phyloP scores from a whole-genome alignment of 164 flowering plant genomes.

The Aristolochia contorta region DNA sequence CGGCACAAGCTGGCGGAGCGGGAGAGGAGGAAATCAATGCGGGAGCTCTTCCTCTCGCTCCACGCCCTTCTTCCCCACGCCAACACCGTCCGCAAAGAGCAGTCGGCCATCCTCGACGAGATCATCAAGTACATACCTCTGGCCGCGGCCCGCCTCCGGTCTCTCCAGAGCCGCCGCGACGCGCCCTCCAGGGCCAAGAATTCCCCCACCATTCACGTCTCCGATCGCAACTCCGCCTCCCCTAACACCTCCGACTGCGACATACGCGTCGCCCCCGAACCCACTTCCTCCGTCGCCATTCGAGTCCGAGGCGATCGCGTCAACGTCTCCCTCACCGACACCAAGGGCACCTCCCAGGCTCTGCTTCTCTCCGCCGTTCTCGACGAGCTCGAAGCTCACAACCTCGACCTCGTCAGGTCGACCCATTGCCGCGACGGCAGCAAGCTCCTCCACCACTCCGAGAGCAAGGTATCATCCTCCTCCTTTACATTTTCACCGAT shows the following conservation, averaged over 20 bases:
- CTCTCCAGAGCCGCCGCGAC: conserved; percentile 12
- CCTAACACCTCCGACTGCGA: conserved; percentile 13
- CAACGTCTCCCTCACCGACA: conserved; percentile 17
- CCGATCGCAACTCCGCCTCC: conserved; percentile 5
- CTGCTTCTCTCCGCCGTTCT: conserved; percentile 15
- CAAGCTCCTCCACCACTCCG: conserved; percentile 23
- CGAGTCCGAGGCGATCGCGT: conserved; percentile 25
- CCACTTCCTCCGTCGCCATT: conserved; percentile 16
- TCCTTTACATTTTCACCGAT: too few relatives aligned
- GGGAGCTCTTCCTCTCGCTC: conserved; percentile 24
- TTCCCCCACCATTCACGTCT: conserved; percentile 1
- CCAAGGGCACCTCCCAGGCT: conserved; percentile 11
- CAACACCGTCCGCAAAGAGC: conserved; percentile 24
- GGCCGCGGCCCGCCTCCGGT: conserved; percentile 23
- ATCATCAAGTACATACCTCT: conserved; percentile 29
- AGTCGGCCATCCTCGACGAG: conserved; percentile 28
- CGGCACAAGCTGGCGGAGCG: conserved; percentile 25
- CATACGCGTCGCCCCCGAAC: conserved; percentile 20
- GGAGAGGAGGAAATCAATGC: conserved; percentile 22
- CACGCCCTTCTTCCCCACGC: conserved; percentile 25
- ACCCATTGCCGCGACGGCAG: conserved; percentile 24
- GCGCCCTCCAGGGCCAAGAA: not conserved
- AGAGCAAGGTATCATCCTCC: conserved; percentile 18
- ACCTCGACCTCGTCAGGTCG: conserved; percentile 17
- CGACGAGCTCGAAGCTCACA: conserved; percentile 19